Evolutionary conservation across 352 stramenopile species (phyloP).

Genomic region (Phytophthora sp.): DNA sequence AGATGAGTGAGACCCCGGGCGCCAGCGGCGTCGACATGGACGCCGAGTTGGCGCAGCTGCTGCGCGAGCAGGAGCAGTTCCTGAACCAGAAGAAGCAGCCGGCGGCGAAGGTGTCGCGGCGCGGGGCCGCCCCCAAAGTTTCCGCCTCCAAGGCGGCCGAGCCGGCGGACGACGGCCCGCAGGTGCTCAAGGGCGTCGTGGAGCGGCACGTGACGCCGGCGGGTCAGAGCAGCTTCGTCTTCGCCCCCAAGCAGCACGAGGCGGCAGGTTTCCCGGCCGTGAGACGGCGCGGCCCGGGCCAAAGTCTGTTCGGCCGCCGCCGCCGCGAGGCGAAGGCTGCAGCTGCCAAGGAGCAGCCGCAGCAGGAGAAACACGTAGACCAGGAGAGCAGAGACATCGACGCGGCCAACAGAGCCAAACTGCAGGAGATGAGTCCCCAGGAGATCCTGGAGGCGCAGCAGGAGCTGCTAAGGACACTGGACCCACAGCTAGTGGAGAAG

Average conservation of each 20-base stretch:
- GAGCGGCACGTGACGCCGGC: slow-evolving; percentile 62
- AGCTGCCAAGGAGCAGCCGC: neutral
- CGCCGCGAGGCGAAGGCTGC: slow-evolving; percentile 26
- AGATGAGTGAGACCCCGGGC: neutral
- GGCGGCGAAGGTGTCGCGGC: slow-evolving; percentile 62
- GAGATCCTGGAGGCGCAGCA: slow-evolving; percentile 80
- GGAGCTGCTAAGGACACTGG: slow-evolving; percentile 62
- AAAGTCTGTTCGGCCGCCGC: slow-evolving; percentile 78
- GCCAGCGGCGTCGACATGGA: slow-evolving; percentile 63
- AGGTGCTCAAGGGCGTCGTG: slow-evolving; percentile 63
- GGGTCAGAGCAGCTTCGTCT: slow-evolving; percentile 38
- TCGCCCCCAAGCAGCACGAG: slow-evolving; percentile 42
- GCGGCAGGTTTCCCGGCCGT: slow-evolving; percentile 68
- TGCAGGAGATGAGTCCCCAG: slow-evolving; percentile 66
- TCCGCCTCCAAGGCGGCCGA: slow-evolving; percentile 1
- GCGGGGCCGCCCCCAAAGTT: neutral
- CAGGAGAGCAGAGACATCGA: slow-evolving; percentile 62
- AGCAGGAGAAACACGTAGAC: slow-evolving; percentile 23
- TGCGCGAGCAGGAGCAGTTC: slow-evolving; percentile 86
- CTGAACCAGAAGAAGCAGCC: slow-evolving; percentile 61
- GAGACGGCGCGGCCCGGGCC: slow-evolving; percentile 38
- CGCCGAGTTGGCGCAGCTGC: slow-evolving; percentile 75
- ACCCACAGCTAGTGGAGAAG: slow-evolving; percentile 71
- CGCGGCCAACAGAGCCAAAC: slow-evolving; percentile 52
- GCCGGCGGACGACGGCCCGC: slow-evolving; percentile 23